phyloP scores from a whole-genome alignment of 78 protist genomes.

The Kipferlia bialata region DNA sequence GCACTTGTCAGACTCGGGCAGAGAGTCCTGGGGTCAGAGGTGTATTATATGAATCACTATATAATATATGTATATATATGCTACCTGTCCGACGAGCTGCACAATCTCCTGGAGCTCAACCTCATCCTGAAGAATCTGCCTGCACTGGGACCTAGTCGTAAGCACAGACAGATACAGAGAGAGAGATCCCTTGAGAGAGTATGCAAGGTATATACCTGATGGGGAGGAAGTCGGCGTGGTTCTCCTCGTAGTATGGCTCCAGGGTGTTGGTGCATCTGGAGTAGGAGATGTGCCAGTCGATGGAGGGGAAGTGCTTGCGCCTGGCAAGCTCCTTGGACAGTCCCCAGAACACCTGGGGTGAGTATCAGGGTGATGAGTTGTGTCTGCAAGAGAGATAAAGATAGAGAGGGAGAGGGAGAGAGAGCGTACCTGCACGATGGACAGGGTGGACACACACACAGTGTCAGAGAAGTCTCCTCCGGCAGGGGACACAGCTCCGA shows the following conservation, averaged over 20 bases:
- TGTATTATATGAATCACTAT: background rate
- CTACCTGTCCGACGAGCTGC: conserved; percentile 86
- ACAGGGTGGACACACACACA: conserved; percentile 92
- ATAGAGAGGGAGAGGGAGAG: too few relatives aligned
- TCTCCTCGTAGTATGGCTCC: conserved; percentile 65
- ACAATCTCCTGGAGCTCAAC: conserved; percentile 93
- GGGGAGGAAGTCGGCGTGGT: conserved; percentile 64
- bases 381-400: too few relatives aligned
- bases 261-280: conserved; percentile 58
- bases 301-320: conserved; percentile 99
- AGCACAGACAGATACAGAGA: too few relatives aligned
- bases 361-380: too few relatives aligned
- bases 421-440: too few relatives aligned
- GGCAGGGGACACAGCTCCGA: conserved; percentile 99
- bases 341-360: conserved; percentile 99
- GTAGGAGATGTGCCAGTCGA: conserved; percentile 90
- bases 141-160: conserved; percentile 17
- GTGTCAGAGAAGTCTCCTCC: conserved; percentile 99
- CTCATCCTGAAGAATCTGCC: conserved; percentile 83
- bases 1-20: conserved; percentile 92
- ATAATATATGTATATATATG: background rate
- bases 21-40: conserved; percentile 65
- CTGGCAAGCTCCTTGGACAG: conserved; percentile 95
- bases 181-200: too few relatives aligned
- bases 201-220: too few relatives aligned